These are phyloP conservation scores for Sporisorium iseilematis-ciliati DNA, from an alignment of 1,284 basidiomycete species.

Conservation along the genomic window DNA sequence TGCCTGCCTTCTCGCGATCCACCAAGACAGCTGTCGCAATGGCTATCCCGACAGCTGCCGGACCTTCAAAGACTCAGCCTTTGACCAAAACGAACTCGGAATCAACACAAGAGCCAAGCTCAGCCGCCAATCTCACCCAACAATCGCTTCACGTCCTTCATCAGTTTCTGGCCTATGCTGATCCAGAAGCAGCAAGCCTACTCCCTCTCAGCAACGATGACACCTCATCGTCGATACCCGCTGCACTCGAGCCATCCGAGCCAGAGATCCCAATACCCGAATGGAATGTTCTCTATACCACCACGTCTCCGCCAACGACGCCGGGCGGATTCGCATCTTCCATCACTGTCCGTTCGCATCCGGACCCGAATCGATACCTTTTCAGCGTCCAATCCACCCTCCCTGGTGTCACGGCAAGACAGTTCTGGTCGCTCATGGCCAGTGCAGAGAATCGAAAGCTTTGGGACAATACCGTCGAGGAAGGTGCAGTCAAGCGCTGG, in stretches of 20 bases:
- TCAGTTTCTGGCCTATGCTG: constrained; percentile 46
- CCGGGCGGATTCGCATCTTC: constrained; percentile 42
- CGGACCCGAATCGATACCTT: constrained; percentile 48
- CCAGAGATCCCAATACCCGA: constrained; percentile 49
- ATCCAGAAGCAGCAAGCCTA: constrained; percentile 36
- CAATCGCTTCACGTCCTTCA: constrained; percentile 42
- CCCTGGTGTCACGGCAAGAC: constrained; percentile 50
- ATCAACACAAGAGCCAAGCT: constrained; percentile 12
- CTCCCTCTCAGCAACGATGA: constrained; percentile 28
- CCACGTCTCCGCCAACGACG: constrained; percentile 24
- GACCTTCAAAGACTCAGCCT: constrained; percentile 1
- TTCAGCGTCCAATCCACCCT: constrained; percentile 59
- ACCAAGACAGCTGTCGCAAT: constrained; percentile 15
- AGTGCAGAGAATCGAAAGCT: constrained; percentile 56
- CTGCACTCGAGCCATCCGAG: constrained; percentile 8
- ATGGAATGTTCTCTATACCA: constrained; percentile 54
- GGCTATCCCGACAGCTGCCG: constrained; percentile 9
- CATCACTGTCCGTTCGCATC: constrained; percentile 57
- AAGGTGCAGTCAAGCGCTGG: constrained; percentile 49
- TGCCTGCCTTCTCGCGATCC: constrained; percentile 27
- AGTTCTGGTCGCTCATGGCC: constrained; percentile 66
- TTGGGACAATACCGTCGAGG: constrained; percentile 58
- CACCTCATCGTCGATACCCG: constrained; percentile 19
- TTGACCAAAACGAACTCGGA: not conserved
- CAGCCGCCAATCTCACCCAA: constrained; percentile 28